A percentile compares a stretch with the other conserved stretches of the same genome.
Evolutionary conservation across 2,329 filamentous ascomycete genomes (phyloP).

Genomic region (Teratosphaeria gauchensis): DNA sequence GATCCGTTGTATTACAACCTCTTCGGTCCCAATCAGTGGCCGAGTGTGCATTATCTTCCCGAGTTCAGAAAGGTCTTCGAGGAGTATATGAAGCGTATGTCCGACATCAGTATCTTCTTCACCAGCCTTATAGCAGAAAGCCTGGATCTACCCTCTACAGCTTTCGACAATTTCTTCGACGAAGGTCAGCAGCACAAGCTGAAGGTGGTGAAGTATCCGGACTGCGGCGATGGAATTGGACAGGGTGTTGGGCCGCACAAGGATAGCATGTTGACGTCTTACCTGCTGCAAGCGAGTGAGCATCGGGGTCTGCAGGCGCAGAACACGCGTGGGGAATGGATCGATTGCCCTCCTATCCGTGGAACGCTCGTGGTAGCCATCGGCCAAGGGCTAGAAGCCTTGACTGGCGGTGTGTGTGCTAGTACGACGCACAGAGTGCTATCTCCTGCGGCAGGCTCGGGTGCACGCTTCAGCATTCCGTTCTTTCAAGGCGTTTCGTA

Average conservation of each 20-base stretch:
- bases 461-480: conserved; percentile 68
- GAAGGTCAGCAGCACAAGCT: conserved; percentile 66
- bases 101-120: conserved; percentile 60
- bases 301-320: conserved; percentile 75
- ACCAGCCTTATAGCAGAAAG: conserved; percentile 75
- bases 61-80: conserved; percentile 59
- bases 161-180: conserved; percentile 75
- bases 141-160: conserved; percentile 57
- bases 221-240: conserved; percentile 48
- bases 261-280: conserved; percentile 73
- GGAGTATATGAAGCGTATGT: conserved; percentile 70
- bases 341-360: conserved; percentile 66
- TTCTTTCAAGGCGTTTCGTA: conserved; percentile 83
- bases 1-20: conserved; percentile 67
- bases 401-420: conserved; percentile 74
- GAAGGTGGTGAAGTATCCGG: conserved; percentile 76
- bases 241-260: conserved; percentile 69
- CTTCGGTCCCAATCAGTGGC: conserved; percentile 72
- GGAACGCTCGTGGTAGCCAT: conserved; percentile 80
- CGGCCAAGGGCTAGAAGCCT: conserved; percentile 75
- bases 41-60: conserved; percentile 52
- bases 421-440: conserved; percentile 75
- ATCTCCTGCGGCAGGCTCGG: conserved; percentile 59
- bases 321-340: conserved; percentile 68
- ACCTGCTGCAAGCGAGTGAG: conserved; percentile 68